Evolutionary conservation across 257 asterid species (phyloP).

Genomic region (Mentha longifolia): DNA sequence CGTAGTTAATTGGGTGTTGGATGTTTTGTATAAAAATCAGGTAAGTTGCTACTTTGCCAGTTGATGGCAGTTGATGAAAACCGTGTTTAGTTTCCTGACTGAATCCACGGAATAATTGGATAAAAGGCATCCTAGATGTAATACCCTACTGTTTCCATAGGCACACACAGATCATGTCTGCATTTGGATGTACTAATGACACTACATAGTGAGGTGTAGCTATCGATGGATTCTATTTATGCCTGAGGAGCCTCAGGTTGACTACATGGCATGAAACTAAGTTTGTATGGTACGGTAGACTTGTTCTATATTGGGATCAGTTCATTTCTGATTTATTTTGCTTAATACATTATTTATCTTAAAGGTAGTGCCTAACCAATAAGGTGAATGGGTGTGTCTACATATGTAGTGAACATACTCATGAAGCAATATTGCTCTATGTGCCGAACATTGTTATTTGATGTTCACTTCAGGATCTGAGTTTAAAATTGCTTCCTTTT

Average conservation of each 20-base stretch:
- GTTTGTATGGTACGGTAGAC: not conserved
- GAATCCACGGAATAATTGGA: not conserved
- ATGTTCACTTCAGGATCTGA: slow-evolving; percentile 6
- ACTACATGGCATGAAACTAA: slow-evolving; percentile 4
- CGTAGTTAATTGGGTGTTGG: slow-evolving; percentile 13
- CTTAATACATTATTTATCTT: slow-evolving; percentile 8
- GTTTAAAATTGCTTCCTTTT: not conserved
- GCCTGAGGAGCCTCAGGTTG: slow-evolving; percentile 10
- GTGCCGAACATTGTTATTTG: slow-evolving; percentile 9
- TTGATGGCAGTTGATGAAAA: not conserved
- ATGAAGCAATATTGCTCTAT: too few species aligned
- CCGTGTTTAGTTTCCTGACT: not conserved
- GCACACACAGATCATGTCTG: slow-evolving; percentile 6
- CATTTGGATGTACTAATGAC: slow-evolving; percentile 4
- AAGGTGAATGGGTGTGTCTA: not conserved
- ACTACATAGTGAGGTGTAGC: not conserved
- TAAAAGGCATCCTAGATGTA: slow-evolving; percentile 17
- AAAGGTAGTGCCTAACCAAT: not conserved
- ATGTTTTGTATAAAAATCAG: not conserved
- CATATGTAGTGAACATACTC: not conserved
- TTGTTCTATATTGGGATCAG: not conserved
- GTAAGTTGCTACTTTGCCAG: slow-evolving; percentile 14
- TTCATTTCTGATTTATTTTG: slow-evolving; percentile 13
- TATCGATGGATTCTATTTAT: slow-evolving; percentile 3
- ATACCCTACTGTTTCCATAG: slow-evolving; percentile 19